Evolutionary conservation across 2,329 filamentous ascomycete species (phyloP), one percentile per base, ranked within the genome.

Genomic region (Penicillium oxalicum): DNA sequence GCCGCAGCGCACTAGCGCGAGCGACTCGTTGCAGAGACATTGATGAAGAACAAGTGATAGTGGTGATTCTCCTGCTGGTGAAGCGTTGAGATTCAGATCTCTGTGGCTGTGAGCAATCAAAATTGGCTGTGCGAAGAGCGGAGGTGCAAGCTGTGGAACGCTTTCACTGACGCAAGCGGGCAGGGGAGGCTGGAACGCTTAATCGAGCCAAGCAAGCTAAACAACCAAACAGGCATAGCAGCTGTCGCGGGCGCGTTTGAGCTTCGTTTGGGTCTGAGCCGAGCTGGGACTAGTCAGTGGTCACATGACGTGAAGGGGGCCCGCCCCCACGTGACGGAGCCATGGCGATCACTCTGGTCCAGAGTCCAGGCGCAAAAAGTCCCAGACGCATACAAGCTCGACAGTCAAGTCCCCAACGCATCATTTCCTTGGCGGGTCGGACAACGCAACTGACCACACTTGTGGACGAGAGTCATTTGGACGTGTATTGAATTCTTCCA

Each of bases 21-120:
- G 58, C 60, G 46, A 61, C 59, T 33, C 66, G 52, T 48, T 61
- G 63, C 25, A 63, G 55, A 59, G 61, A 54, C 69, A 71, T 71
- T 26, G 7, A 18, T 24, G 34, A 35, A 18, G 33, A 45, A 8
- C 12, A 4, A 11, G 29, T 32, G 29, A 32, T 32, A 8, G 29
- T 4, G 18, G 18, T 18, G 18, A 18, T 18, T 18, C 18, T 1
- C 18, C 2, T 18, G 18, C 18, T 18, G 18, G 18, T 18, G 18
- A 18, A 18, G 18, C 18, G 18, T 18, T 18, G 18, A 18, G 18
- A 18, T 18, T 18, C 2, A 18, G 18, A 18, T 18, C 18, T 1
- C 2, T 32, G 11, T 8, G 29, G 8, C 4, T 32, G 29, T 7
- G 29, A 5, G 29, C 11, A 8, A 8, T 2, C 4, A 6, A 18